Conservation (phyloP, 2,329 filamentous ascomycete species). For the Colletotrichum shisoi region DNA sequence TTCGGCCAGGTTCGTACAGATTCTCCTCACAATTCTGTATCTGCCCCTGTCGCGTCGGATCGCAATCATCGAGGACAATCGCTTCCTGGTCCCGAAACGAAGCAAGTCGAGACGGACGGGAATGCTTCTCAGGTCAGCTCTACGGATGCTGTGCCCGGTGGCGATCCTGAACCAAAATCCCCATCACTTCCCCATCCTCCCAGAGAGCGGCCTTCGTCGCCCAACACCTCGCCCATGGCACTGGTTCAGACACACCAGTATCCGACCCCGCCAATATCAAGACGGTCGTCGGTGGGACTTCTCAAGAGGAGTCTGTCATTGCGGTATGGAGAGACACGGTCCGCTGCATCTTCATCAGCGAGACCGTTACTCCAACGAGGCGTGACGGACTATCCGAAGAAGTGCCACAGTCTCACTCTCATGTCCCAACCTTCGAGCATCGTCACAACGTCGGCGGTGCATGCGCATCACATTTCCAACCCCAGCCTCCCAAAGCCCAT, state of each 20-base stretch:
- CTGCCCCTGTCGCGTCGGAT: conserved; percentile 48
- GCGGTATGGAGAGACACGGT: conserved; percentile 45
- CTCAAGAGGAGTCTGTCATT: conserved; percentile 45
- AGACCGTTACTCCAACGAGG: conserved; percentile 53
- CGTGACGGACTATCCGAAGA: conserved; percentile 55
- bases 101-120: conserved; percentile 32
- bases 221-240: conserved; percentile 31
- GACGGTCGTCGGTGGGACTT: conserved; percentile 39
- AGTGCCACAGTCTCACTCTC: conserved; percentile 55
- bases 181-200: conserved; percentile 26
- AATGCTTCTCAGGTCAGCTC: conserved; percentile 35
- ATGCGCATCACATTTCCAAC: conserved; percentile 74
- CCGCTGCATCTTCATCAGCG: conserved; percentile 47
- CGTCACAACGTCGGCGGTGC: conserved; percentile 68
- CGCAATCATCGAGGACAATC: conserved; percentile 28
- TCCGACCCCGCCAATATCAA: conserved; percentile 41
- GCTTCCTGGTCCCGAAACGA: conserved; percentile 37
- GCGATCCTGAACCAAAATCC: conserved; percentile 37
- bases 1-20: conserved; percentile 99
- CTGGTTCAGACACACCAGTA: conserved; percentile 33
- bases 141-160: conserved; percentile 35
- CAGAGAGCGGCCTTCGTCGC: conserved; percentile 22
- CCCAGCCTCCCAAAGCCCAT: conserved; percentile 63
- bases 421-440: conserved; percentile 70
- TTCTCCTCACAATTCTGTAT: conserved; percentile 55